Evolutionary conservation across 345 rosid species (phyloP).

Genomic region (Lagerstroemia speciosa): DNA sequence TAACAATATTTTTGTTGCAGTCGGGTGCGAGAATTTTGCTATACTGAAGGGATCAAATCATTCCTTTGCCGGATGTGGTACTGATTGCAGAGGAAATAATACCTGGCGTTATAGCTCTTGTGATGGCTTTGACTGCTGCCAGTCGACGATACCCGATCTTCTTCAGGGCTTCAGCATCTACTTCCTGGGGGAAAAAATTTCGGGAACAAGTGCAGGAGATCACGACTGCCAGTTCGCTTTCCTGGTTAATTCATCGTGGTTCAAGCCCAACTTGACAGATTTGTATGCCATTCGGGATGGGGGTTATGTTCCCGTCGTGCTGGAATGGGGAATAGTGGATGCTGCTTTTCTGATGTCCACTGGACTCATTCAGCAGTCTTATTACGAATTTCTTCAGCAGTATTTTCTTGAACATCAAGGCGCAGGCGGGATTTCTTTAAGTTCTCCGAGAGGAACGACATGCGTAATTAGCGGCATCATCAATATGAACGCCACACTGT

Average conservation of each 20-base stretch:
- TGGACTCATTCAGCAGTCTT: too few species aligned
- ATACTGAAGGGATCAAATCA: background rate
- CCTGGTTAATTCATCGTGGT: background rate
- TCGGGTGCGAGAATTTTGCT: background rate
- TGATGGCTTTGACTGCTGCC: background rate
- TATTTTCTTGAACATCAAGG: too few species aligned
- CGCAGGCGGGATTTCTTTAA: too few species aligned
- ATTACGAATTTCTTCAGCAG: too few species aligned
- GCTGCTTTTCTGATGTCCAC: too few species aligned
- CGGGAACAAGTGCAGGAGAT: background rate
- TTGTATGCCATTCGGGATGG: background rate
- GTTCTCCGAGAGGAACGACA: too few species aligned
- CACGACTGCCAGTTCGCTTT: background rate
- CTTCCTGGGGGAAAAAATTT: background rate
- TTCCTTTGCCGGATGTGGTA: background rate
- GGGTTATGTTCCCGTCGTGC: background rate
- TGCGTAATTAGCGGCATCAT: too few species aligned
- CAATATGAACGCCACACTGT: too few species aligned
- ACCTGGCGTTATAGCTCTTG: background rate
- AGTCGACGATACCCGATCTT: background rate
- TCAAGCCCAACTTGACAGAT: background rate
- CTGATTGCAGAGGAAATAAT: background rate
- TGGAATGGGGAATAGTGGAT: background rate
- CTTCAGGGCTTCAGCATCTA: background rate
- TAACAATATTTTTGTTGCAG: background rate